Conservation (phyloP, 345 rosid species). For the Iberis pinnata region DNA sequence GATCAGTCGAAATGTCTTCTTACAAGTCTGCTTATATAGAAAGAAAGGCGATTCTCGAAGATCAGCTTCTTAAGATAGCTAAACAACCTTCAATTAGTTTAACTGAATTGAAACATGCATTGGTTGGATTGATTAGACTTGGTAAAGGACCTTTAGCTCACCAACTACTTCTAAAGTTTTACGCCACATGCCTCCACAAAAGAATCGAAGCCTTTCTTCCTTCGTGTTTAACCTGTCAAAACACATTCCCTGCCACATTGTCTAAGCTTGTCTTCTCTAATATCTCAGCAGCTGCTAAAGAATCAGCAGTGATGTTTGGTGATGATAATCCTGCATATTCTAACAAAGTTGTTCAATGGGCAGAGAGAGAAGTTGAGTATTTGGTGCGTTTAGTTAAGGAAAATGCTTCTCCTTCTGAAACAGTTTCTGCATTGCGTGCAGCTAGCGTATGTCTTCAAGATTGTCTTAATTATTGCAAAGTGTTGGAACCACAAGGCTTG, state of each 20-base stretch:
- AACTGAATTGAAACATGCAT: slow-evolving; percentile 49
- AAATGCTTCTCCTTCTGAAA: slow-evolving; percentile 73
- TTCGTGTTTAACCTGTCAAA: slow-evolving; percentile 63
- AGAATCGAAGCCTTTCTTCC: slow-evolving; percentile 62
- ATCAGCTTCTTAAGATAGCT: slow-evolving; percentile 55
- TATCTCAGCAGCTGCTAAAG: slow-evolving; percentile 57
- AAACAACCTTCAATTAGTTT: slow-evolving; percentile 53
- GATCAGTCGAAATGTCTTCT: slow-evolving; percentile 41
- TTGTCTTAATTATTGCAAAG: slow-evolving; percentile 63
- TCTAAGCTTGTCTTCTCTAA: slow-evolving; percentile 72
- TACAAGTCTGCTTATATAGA: slow-evolving; percentile 51
- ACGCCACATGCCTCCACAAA: slow-evolving; percentile 49
- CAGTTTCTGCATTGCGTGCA: slow-evolving; percentile 65
- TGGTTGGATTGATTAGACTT: slow-evolving; percentile 56
- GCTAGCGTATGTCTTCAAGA: slow-evolving; percentile 70
- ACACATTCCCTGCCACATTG: slow-evolving; percentile 66
- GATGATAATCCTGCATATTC: slow-evolving; percentile 90
- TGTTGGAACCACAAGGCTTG: slow-evolving; percentile 80
- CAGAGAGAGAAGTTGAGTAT: slow-evolving; percentile 86
- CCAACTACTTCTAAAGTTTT: slow-evolving; percentile 55
- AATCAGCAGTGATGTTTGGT: slow-evolving; percentile 69
- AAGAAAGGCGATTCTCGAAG: slow-evolving; percentile 67
- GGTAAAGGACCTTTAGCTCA: slow-evolving; percentile 89
- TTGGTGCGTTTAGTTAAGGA: slow-evolving; percentile 76
- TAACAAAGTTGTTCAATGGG: slow-evolving; percentile 88